These are phyloP conservation scores for Dactylonectria macrodidyma DNA, from an alignment of 2,329 filamentous ascomycete species.

Conservation along the genomic window DNA sequence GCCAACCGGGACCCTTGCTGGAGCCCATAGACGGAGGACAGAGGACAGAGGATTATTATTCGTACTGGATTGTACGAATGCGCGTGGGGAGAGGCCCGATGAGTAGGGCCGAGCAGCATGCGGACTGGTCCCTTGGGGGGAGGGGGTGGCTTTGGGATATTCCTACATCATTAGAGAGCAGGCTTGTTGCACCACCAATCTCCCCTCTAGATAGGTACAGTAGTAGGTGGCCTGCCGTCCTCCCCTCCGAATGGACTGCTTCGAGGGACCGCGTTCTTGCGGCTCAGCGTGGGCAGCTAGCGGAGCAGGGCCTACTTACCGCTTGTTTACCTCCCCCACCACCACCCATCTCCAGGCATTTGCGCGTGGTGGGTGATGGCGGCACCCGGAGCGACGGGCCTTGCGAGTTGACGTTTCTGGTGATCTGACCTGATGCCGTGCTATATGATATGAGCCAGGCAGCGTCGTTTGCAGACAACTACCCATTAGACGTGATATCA, in stretches of 20 bases:
- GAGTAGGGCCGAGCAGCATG: not conserved
- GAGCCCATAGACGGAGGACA: not conserved
- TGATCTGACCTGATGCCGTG: not conserved
- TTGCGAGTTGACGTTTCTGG: not conserved
- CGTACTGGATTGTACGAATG: constrained; percentile 18
- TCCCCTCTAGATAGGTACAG: no score
- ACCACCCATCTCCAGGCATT: not conserved
- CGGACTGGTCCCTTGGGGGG: not conserved
- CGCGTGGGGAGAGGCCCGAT: not conserved
- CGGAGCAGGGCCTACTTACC: not conserved
- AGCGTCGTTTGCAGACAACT: not conserved
- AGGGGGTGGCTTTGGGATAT: constrained; percentile 1
- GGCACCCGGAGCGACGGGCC: not conserved
- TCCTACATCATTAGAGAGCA: not conserved
- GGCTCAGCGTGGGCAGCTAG: not conserved
- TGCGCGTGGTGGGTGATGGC: not conserved
- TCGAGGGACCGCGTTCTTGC: not conserved
- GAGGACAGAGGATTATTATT: constrained; percentile 16
- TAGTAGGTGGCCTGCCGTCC: not conserved
- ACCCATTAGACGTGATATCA: not conserved
- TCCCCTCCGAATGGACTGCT: not conserved
- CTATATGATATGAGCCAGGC: not conserved
- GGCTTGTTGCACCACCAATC: not conserved
- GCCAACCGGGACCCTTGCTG: not conserved
- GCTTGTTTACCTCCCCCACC: not conserved